Base-by-base conservation (phyloP, 306 rosid genomes). In the Rosa multiflora region DNA sequence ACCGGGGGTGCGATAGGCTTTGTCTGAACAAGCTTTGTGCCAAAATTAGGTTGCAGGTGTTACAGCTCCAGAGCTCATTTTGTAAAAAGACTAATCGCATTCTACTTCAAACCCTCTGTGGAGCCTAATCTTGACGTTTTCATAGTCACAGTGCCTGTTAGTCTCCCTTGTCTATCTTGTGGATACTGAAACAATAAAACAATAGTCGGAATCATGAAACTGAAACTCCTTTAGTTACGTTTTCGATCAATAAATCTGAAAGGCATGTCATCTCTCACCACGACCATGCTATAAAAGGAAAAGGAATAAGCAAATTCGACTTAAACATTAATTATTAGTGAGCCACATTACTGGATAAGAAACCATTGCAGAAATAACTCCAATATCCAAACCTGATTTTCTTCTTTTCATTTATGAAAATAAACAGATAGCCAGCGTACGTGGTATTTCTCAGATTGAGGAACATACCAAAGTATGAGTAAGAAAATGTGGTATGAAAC, bases 401-500 rank as follows among this genome's bases (percentile, higher is more conserved):
- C 7, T 23, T 20, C 32, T 23, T 59, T 59, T 9, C 39, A 59
- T 9, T 21, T 21, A 9, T 3, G 7, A 59, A 10, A 59, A 59
- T 10, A 59, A 59, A 59, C 66, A 8, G 4, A 9, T 10, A 23
- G 1, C 26, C 58, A 15, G 20, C 58, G 2, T 52, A 35, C 6
- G 35, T 17, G 4, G 46, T 29, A 10, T 42, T 39, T 29, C 63
- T 53, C 11, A 5, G 42, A 6, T 40, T 0, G 67, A 39, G 39
- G 67, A 56, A 74, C 13, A 21, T 67, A 7, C 48, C 23, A 55
- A 40, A n/a, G 13, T 12, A 21, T 56, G 29, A 56, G 40, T 13
- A 56, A 74, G 55, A 74, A 74, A 74, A 40, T 42, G 76, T 40
- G 68, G 68, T 73, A 42, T 7, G 13, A 18, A 17, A 13, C 78